phyloP scores from a whole-genome alignment of 129 eudicot species.

The Lactuca sativa region DNA sequence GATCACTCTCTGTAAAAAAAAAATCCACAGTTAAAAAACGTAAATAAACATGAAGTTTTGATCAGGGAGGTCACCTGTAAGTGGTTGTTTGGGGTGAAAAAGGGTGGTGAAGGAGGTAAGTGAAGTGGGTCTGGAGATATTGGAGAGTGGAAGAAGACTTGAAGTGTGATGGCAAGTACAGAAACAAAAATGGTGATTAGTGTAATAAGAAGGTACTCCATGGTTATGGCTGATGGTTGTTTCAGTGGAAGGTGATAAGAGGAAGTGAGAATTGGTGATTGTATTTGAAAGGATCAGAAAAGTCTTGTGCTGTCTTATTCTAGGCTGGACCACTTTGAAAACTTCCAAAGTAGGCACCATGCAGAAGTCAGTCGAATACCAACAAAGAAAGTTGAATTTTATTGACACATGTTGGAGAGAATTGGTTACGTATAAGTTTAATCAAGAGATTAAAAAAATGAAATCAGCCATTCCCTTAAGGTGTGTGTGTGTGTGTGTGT shows the following conservation, averaged over 20 bases:
- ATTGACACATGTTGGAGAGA: neutral
- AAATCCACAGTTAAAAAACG: neutral
- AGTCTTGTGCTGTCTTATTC: neutral
- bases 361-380: constrained; percentile 2
- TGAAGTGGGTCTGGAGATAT: constrained; percentile 54
- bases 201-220: constrained; percentile 25
- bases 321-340: constrained; percentile 16
- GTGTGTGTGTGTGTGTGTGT: too few relatives aligned
- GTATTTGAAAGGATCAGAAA: neutral
- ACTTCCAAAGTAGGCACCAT: constrained; percentile 16
- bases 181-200: constrained; percentile 38
- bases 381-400: neutral
- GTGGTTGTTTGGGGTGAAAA: constrained; percentile 42
- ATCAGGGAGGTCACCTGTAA: constrained; percentile 48
- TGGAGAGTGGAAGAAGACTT: constrained; percentile 59
- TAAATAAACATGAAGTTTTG: neutral
- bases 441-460: neutral
- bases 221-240: neutral
- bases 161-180: constrained; percentile 52
- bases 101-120: constrained; percentile 32
- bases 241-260: neutral
- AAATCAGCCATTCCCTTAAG: too few relatives aligned
- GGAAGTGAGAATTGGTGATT: neutral
- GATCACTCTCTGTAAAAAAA: constrained; percentile 40
- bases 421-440: neutral